Conservation (phyloP, 2,329 filamentous ascomycete genomes). For the Sclerotinia minor region DNA sequence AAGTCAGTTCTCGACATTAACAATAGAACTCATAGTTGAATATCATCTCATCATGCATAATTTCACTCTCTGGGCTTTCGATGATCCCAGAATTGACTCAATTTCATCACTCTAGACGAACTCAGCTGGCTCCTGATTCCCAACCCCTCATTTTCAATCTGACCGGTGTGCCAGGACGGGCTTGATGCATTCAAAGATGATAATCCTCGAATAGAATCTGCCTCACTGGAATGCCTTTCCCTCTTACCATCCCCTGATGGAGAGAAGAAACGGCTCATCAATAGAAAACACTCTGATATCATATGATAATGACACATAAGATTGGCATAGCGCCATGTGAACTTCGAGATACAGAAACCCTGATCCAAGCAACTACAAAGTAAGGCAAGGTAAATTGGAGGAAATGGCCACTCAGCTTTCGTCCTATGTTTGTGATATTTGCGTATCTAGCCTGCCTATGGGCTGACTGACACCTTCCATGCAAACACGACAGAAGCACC, state of each 20-base stretch:
- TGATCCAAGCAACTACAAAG: conserved; percentile 22
- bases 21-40: conserved; percentile 2
- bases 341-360: conserved; percentile 1
- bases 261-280: conserved; percentile 14
- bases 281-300: conserved; percentile 1
- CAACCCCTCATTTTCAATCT: conserved; percentile 15
- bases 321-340: conserved; percentile 14
- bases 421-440: conserved; percentile 11
- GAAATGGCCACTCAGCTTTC: conserved; percentile 20
- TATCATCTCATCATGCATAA: conserved; percentile 17
- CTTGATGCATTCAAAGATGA: conserved; percentile 4
- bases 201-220: conserved; percentile 14
- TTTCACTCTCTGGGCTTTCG: conserved; percentile 13
- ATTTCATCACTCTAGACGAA: conserved; percentile 3
- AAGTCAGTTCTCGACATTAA: neutral
- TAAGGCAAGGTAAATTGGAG: conserved; percentile 19
- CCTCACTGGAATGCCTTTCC: conserved; percentile 22
- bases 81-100: conserved; percentile 9
- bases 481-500: conserved; percentile 21
- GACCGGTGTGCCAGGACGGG: conserved; percentile 18
- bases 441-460: conserved; percentile 12
- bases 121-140: conserved; percentile 19
- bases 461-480: conserved; percentile 19
- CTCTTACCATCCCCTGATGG: neutral
- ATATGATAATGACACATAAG: conserved; percentile 23